Evolutionary conservation across 2,329 filamentous ascomycete species (phyloP), one percentile per base, ranked within the genome.

Genomic region (Ramularia endophylla): DNA sequence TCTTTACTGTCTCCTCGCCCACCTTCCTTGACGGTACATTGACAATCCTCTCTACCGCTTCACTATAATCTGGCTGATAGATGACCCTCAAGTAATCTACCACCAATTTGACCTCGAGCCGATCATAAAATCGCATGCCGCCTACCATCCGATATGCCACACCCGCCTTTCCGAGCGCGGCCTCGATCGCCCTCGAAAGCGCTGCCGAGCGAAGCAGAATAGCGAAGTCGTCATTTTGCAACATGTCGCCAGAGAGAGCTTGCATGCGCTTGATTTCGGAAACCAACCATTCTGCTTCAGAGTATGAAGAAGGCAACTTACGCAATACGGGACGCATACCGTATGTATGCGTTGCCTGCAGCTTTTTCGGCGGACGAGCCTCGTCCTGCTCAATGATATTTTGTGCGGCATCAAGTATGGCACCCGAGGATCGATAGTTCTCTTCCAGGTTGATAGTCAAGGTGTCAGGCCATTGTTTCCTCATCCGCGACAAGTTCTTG

Each of bases 101-200:
- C 1, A 97, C 62, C 5, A 87, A 74, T 62, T 92, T 94, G 58
- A 97, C 83, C 61, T 98, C 90, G 3, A 80, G 76, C 38, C 92
- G 80, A 53, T 98, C 92, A 57, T 94, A 97, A 61, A 98, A 98
- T 44, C 86, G 85, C 48, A 80, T 78, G 2, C 92, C 90, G 55
- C 84, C 90, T 38, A 97, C 82, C 89, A 97, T 95, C 36, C 81
- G 81, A 64, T 97, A 98, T 0, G 88, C 76, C 29, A 97, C 80
- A 1, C 88, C 87, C 8, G 80, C 78, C 55, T 83, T 87, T 11
- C 84, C 87, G 29, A 97, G 70, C 2, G 83, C 83, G 16, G 81
- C 76, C 65, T 98, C 90, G 28, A 97, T 83, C n/a, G 87, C 79
- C 16, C 89, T 74, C 0, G 90, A 95, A 6, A 95, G 70, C 1